Base-by-base conservation (phyloP, 805 yeast species). In the Priceomyces haplophilus region DNA sequence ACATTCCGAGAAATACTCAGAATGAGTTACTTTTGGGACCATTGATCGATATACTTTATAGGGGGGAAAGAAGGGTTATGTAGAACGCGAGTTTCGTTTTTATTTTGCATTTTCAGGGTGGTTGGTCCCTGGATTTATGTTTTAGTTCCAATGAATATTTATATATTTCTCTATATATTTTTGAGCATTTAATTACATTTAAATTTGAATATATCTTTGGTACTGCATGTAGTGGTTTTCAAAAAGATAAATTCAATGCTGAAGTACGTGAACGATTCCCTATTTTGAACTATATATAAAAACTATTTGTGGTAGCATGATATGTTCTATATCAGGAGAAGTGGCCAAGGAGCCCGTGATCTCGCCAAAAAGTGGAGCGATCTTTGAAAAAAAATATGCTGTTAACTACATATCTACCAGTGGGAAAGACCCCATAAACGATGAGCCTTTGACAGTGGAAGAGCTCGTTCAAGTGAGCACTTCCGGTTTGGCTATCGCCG, bases 361-460 rank as follows among this genome's bases (percentile, higher is more conserved):
- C 1, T 88, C 95, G 0, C 80, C 83, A 3, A 78, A 67, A 47
- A 82, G 89, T 42, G 85, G 85, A 7, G 67, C 78, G 36, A 63
- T 91, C 2, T 90, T 85, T 57, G 97, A 90, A 49, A 71, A 69
- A 48, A 54, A 68, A 11, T 67, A 85, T 37, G 66, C 89, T 10
- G 78, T 69, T 41, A 72, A 78, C 18, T 88, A 85, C 54, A 69
- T 90, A 8, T 56, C 75, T 5, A 78, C 85, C 37, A 70, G 80
- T 41, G 83, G 83, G 1, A 76, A 69, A 33, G 98, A 90, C 58
- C 98, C 98, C 2, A 67, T 89, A 16, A 74, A 76, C 12, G 79
- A 82, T 44, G 83, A 84, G 40, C 78, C 83, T 2, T 62, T 89
- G 46, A 48, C 71, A 0, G 52, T 59, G 1, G 80, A 76, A 1